Percentiles rank a stretch among this genome's conserved stretches.
phyloP scores from a whole-genome alignment of 768 basidiomycete species.

The Leccinum rimulosum region DNA sequence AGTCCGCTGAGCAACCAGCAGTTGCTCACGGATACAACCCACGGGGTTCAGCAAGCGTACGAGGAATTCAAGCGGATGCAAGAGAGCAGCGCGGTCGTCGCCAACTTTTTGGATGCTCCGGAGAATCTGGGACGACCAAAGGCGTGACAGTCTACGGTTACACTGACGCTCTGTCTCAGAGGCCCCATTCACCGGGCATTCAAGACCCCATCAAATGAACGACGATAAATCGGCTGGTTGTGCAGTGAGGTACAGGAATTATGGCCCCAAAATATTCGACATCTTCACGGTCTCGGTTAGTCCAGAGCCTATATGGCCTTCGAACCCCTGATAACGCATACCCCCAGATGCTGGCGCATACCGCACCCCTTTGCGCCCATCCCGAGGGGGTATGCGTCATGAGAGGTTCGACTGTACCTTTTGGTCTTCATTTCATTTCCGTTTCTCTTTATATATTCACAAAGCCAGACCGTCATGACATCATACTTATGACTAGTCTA shows the following conservation, averaged over 20 bases:
- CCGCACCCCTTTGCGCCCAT: neutral
- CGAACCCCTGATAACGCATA: neutral
- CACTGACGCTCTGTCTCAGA: too few species aligned
- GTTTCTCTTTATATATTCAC: too few species aligned
- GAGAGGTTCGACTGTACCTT: too few species aligned
- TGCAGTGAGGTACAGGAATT: too few species aligned
- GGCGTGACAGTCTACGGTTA: conserved; percentile 2
- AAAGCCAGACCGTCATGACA: too few species aligned
- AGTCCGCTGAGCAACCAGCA: conserved; percentile 44
- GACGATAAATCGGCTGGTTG: too few species aligned
- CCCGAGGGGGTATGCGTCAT: neutral
- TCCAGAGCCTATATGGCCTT: too few species aligned
- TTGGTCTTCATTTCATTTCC: too few species aligned
- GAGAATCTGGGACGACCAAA: conserved; percentile 22
- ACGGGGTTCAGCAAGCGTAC: conserved; percentile 44
- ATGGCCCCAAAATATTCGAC: too few species aligned
- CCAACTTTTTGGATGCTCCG: conserved; percentile 36
- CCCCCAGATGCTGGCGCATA: neutral
- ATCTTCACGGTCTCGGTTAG: too few species aligned
- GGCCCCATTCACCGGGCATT: neutral
- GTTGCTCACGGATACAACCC: conserved; percentile 41
- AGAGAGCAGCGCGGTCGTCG: conserved; percentile 55
- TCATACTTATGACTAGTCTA: too few species aligned
- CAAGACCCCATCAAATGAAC: too few species aligned
- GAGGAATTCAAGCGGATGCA: conserved; percentile 52